A percentile compares a stretch with the other conserved stretches of the same genome.
These are phyloP conservation scores for Cryomyces minteri DNA, from an alignment of 495 filamentous ascomycete genomes.

Conservation along the genomic window DNA sequence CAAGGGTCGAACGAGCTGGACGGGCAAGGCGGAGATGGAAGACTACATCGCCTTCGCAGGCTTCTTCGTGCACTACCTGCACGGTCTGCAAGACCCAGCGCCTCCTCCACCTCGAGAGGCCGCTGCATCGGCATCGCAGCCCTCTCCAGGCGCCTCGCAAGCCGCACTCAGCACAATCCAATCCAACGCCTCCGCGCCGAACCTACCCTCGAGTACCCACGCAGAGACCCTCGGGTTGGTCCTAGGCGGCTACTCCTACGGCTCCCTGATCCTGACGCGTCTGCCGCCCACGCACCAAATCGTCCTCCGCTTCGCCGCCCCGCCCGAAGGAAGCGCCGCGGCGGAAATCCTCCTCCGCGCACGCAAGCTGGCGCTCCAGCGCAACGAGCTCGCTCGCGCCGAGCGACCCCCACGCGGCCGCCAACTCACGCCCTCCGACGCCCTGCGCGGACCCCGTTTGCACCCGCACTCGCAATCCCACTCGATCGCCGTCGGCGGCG, in stretches of 20 bases:
- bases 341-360: constrained; percentile 50
- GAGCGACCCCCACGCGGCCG: background rate
- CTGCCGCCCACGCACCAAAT: constrained; percentile 45
- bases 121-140: background rate
- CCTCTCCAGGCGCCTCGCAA: background rate
- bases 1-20: constrained; percentile 69
- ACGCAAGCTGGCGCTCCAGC: constrained; percentile 37
- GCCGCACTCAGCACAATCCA: background rate
- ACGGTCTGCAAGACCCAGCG: constrained; percentile 16
- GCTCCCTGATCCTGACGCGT: constrained; percentile 57
- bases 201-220: background rate
- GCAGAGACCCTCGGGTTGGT: constrained; percentile 25
- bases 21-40: constrained; percentile 52
- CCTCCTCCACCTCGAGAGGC: background rate
- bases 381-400: constrained; percentile 19
- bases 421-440: background rate
- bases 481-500: constrained; percentile 15
- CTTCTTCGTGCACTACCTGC: constrained; percentile 56
- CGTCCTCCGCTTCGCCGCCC: constrained; percentile 34
- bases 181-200: background rate
- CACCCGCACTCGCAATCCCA: constrained; percentile 1
- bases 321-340: constrained; percentile 30
- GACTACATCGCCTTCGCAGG: constrained; percentile 71
- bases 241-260: constrained; percentile 81
- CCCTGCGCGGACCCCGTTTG: background rate